These are phyloP conservation scores for Solanum arcanum DNA, from an alignment of 257 asterid genomes.

Conservation along the genomic window DNA sequence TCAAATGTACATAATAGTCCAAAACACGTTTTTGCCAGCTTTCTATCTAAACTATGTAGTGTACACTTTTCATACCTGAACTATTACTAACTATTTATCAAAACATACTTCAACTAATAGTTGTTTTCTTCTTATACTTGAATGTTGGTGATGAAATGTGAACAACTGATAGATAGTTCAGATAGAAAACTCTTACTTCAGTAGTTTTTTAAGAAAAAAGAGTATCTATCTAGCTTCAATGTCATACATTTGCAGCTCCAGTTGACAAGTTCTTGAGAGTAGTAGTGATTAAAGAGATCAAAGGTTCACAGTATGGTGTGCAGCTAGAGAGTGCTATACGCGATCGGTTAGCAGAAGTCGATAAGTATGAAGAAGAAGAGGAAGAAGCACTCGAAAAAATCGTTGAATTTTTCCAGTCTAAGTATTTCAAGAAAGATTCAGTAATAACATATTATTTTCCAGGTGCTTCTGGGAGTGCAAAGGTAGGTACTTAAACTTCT, in stretches of 20 bases:
- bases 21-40: not conserved
- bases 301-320: slow-evolving; percentile 85
- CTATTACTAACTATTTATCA: not conserved
- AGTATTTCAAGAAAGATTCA: slow-evolving; percentile 52
- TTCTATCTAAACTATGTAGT: not conserved
- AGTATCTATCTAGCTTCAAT: not conserved
- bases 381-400: slow-evolving; percentile 62
- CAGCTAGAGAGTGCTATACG: slow-evolving; percentile 71
- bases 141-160: not conserved
- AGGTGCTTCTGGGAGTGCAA: slow-evolving; percentile 24
- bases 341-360: slow-evolving; percentile 67
- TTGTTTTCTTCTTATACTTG: not conserved
- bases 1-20: not conserved
- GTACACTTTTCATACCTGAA: not conserved
- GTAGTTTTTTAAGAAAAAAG: not conserved
- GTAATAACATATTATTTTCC: slow-evolving; percentile 54
- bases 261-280: slow-evolving; percentile 54
- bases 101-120: not conserved
- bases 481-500: slow-evolving; percentile 15
- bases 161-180: not conserved
- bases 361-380: slow-evolving; percentile 75
- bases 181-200: not conserved
- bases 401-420: slow-evolving; percentile 54
- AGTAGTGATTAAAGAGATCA: slow-evolving; percentile 92
- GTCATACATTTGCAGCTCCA: slow-evolving; percentile 40